Conservation (phyloP, 805 yeast species). For the Wickerhamiella australiensis region DNA sequence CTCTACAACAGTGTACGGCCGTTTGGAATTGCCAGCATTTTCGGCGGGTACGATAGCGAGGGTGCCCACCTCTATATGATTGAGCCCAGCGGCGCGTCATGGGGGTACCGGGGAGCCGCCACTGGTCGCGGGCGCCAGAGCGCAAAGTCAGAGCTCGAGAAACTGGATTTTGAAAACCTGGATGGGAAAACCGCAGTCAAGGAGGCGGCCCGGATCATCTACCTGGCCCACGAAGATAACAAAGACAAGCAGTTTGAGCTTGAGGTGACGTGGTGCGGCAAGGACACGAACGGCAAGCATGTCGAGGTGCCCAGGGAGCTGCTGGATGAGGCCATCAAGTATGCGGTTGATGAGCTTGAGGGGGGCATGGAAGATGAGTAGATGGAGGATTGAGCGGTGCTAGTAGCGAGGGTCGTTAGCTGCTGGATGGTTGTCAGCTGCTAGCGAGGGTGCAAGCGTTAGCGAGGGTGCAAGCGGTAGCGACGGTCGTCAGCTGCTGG, state of each 20-base stretch:
- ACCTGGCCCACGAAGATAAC: slow-evolving; percentile 92
- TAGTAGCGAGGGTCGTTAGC: too few species aligned
- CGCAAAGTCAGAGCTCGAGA: slow-evolving; percentile 95
- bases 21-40: slow-evolving; percentile 82
- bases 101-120: slow-evolving; percentile 98
- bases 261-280: slow-evolving; percentile 78
- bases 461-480: too few species aligned
- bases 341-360: slow-evolving; percentile 71
- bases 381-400: too few species aligned
- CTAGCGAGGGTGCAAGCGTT: too few species aligned
- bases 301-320: slow-evolving; percentile 67
- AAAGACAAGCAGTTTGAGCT: slow-evolving; percentile 95
- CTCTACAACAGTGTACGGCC: slow-evolving; percentile 96
- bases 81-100: slow-evolving; percentile 92
- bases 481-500: too few species aligned
- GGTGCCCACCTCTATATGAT: slow-evolving; percentile 93
- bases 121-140: slow-evolving; percentile 97
- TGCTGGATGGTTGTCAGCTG: too few species aligned
- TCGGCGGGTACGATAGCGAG: slow-evolving; percentile 84
- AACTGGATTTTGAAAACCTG: slow-evolving; percentile 59
- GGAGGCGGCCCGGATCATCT: slow-evolving; percentile 86
- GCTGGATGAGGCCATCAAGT: slow-evolving; percentile 68
- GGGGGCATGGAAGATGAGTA: slow-evolving; percentile 46
- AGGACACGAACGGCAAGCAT: slow-evolving; percentile 63
- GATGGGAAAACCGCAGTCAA: slow-evolving; percentile 74